Conservation (phyloP, 306 rosid genomes). For the Clitoria ternatea region DNA sequence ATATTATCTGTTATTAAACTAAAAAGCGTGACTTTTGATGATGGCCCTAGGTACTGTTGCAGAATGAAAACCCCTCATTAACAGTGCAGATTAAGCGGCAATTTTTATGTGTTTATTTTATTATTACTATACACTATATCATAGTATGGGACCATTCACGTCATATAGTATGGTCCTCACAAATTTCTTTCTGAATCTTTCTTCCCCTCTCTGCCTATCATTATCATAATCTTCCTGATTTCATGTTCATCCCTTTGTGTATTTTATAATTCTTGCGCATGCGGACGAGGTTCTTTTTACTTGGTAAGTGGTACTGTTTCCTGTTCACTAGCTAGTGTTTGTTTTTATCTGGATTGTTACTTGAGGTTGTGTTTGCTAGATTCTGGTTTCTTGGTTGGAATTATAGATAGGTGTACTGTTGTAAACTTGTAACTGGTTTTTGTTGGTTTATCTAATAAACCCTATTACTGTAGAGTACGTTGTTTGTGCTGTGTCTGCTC, state of each 20-base stretch:
- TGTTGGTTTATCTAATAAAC: constrained; percentile 17
- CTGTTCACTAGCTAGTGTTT: constrained; percentile 21
- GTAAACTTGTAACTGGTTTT: background rate
- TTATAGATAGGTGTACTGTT: background rate
- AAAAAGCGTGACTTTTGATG: constrained; percentile 54
- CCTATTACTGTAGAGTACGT: constrained; percentile 25
- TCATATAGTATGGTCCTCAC: constrained; percentile 54
- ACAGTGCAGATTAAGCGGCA: constrained; percentile 40
- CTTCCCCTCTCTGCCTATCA: background rate
- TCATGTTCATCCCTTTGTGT: constrained; percentile 3
- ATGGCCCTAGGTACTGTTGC: constrained; percentile 6
- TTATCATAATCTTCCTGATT: background rate
- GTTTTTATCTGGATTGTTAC: no score
- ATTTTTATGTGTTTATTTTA: no score
- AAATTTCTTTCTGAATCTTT: background rate
- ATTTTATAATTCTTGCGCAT: constrained; percentile 32
- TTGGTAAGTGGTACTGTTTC: constrained; percentile 13
- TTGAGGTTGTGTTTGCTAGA: constrained; percentile 18
- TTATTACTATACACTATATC: background rate
- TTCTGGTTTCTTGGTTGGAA: constrained; percentile 10
- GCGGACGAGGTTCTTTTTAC: constrained; percentile 15
- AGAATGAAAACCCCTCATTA: constrained; percentile 27
- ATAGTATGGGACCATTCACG: constrained; percentile 54
- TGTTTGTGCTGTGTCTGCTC: background rate
- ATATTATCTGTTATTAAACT: constrained; percentile 24